Evolutionary conservation across 202 grass and related monocot species (phyloP), one percentile per base, ranked within the genome.

Genomic region (Panicum hallii): DNA sequence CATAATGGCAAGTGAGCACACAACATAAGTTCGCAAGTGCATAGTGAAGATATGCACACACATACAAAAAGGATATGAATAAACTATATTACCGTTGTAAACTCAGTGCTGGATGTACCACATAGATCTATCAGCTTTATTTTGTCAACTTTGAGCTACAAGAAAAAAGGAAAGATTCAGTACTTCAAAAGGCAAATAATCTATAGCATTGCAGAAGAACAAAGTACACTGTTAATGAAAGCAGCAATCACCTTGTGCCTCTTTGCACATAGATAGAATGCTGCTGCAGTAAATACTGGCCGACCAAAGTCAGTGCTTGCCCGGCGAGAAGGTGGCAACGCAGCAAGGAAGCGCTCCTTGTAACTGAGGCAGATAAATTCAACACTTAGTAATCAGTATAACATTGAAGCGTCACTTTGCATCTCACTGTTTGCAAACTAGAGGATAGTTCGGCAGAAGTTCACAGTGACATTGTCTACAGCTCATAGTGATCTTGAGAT

Each of bases 61-160:
- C 26, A 16, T 72, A 75, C 0, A 70, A 49, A 84, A 26, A 74
- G 19, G 23, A 15, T 44, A 79, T 54, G 17, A 8, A 49, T 74
- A 20, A 83, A 28, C 22, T 56, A 11, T 1, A 22, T 90, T 92
- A 98, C 93, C 82, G 83, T 90, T 78, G 91, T 79, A 86, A 99
- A 99, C 87, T 99, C 96, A 20, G 90, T 70, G 62, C 92, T 89
- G 71, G 93, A 99, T 36, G 96, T 99, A 17, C 90, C 93, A 78
- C 90, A 99, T 63, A 99, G 62, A 63, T 99, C 93, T 17, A 92
- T 94, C 58, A 99, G 79, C 91, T 92, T 99, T 47, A 93, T 67
- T 61, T 92, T 99, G 82, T 99, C 97, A 75, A 96, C 88, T 89
- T 99, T 99, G 76, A 99, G 93, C 93, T 99, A 74, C n/a, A 90